Conservation (phyloP, 257 asterid genomes). For the Thymus quinquecostatus region DNA sequence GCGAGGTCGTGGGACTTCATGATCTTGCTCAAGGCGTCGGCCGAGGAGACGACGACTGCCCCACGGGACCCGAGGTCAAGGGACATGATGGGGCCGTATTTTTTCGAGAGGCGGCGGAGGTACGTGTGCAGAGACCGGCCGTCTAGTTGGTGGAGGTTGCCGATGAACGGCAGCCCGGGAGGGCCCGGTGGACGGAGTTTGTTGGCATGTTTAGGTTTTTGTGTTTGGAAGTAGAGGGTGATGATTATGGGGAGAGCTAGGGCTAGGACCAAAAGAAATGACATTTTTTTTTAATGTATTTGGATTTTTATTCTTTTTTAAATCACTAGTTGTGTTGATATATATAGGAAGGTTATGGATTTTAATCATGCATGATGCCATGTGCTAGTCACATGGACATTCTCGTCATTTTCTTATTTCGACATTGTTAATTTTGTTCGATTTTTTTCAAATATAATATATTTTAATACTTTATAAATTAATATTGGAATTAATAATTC, state of each 20-base stretch:
- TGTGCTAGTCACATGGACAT: too few species aligned
- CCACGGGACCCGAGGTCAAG: conserved; percentile 25
- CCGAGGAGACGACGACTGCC: conserved; percentile 24
- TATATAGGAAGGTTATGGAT: too few species aligned
- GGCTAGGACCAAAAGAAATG: neutral
- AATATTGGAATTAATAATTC: too few species aligned
- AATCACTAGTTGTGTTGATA: too few species aligned
- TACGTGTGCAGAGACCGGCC: conserved; percentile 9
- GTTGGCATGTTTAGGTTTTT: conserved; percentile 12
- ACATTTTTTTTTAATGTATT: neutral
- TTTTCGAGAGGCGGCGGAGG: conserved; percentile 23
- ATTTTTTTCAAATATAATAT: too few species aligned
- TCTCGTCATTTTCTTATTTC: too few species aligned
- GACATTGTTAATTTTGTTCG: too few species aligned
- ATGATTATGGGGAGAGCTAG: conserved; percentile 17
- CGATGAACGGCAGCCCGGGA: conserved; percentile 29
- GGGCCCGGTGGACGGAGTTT: conserved; percentile 31
- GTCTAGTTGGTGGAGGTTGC: conserved; percentile 36
- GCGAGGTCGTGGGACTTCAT: conserved; percentile 30
- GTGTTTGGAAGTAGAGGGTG: conserved; percentile 24
- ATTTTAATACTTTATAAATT: too few species aligned
- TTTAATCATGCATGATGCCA: too few species aligned
- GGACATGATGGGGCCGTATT: conserved; percentile 34
- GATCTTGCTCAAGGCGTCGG: conserved; percentile 17
- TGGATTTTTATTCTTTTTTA: neutral